phyloP scores from a whole-genome alignment of 345 rosid genomes.

The Xanthoceras sorbifolium region DNA sequence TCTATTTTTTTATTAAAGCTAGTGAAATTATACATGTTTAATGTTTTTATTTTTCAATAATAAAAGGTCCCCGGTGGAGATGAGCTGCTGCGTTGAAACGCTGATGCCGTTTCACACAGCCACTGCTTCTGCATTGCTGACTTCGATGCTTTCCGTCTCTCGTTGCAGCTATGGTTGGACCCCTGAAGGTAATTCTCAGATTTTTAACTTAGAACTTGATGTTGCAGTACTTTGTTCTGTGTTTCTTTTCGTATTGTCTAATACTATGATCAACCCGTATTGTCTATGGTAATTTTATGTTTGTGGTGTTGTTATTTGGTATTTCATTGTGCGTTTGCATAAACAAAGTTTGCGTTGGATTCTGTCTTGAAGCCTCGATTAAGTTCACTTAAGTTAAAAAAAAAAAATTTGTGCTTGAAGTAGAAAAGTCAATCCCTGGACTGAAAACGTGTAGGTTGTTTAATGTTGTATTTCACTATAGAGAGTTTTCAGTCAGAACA shows the following conservation, averaged over 20 bases:
- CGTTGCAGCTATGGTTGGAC: slow-evolving; percentile 57
- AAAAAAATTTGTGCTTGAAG: neutral
- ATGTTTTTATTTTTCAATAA: slow-evolving; percentile 9
- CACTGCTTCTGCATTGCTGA: slow-evolving; percentile 83
- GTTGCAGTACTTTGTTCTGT: neutral
- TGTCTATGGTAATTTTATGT: neutral
- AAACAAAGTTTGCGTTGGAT: neutral
- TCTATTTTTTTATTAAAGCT: neutral
- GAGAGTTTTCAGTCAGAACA: neutral
- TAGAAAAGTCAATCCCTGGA: neutral
- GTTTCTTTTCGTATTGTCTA: too few species aligned
- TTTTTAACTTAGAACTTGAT: neutral
- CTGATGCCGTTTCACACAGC: slow-evolving; percentile 84
- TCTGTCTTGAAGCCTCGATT: neutral
- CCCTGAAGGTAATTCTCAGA: slow-evolving; percentile 50
- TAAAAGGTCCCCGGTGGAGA: slow-evolving; percentile 72
- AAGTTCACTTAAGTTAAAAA: too few species aligned
- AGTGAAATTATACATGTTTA: neutral
- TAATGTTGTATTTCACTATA: neutral
- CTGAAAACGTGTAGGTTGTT: neutral
- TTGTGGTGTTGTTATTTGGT: neutral
- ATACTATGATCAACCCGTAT: too few species aligned
- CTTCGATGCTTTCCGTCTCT: slow-evolving; percentile 78
- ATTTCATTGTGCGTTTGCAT: neutral
- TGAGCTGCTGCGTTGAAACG: slow-evolving; percentile 79